These are phyloP conservation scores for Odontarrhena argentea DNA, from an alignment of 345 rosid genomes.

Conservation along the genomic window DNA sequence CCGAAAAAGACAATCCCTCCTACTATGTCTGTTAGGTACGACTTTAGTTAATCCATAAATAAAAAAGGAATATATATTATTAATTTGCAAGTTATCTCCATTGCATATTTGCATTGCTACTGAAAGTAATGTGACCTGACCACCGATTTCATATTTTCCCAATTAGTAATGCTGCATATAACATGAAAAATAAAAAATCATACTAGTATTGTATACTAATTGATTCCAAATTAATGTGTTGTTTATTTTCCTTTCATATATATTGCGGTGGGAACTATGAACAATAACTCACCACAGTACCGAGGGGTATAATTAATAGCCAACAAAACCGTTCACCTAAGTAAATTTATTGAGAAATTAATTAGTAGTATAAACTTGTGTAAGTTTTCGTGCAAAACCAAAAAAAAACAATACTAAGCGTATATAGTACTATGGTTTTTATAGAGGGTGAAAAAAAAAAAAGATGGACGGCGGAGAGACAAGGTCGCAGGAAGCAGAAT, in stretches of 20 bases:
- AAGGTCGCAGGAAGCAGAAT: slow-evolving; percentile 24
- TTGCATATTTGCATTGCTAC: background rate
- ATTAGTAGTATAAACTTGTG: no score
- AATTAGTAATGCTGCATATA: background rate
- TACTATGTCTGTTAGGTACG: slow-evolving; percentile 11
- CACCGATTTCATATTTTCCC: background rate
- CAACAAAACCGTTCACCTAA: slow-evolving; percentile 12
- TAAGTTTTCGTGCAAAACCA: no score
- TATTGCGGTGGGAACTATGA: background rate
- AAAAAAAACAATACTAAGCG: no score
- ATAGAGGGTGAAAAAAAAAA: background rate
- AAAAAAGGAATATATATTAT: background rate
- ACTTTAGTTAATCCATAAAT: background rate
- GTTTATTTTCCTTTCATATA: background rate
- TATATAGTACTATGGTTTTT: background rate
- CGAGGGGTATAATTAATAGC: slow-evolving; percentile 2
- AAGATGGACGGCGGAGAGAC: slow-evolving; percentile 33
- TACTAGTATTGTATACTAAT: background rate
- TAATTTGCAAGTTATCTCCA: slow-evolving; percentile 6
- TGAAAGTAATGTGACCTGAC: background rate
- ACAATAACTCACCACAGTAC: background rate
- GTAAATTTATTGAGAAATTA: background rate
- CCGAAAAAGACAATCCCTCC: background rate
- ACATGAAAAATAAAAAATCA: no score
- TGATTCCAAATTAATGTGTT: background rate